phyloP scores from a whole-genome alignment of 805 yeast genomes.

The Wickerhamiella siamensis region DNA sequence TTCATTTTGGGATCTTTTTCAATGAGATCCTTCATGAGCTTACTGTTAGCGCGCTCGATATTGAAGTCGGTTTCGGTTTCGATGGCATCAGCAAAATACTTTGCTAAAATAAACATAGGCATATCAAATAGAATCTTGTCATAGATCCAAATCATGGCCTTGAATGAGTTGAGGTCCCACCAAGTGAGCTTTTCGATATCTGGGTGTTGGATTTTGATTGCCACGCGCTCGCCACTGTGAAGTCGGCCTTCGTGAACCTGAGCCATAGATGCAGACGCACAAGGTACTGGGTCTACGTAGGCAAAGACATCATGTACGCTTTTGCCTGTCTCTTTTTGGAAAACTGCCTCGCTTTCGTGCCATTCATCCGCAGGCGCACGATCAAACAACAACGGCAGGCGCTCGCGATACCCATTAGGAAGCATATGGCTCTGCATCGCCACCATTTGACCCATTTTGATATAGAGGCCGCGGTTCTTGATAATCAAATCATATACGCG shows the following conservation, averaged over 20 bases:
- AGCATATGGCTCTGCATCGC: slow-evolving; percentile 61
- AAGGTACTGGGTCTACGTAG: slow-evolving; percentile 38
- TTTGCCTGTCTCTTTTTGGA: slow-evolving; percentile 28
- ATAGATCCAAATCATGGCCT: slow-evolving; percentile 36
- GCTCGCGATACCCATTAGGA: slow-evolving; percentile 48
- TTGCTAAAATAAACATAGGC: slow-evolving; percentile 43
- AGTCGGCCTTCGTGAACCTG: slow-evolving; percentile 76
- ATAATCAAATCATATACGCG: slow-evolving; percentile 33
- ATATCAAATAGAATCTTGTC: slow-evolving; percentile 42
- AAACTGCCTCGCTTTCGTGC: slow-evolving; percentile 23
- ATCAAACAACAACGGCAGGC: slow-evolving; percentile 47
- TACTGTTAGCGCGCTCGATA: slow-evolving; percentile 42
- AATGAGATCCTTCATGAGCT: slow-evolving; percentile 24
- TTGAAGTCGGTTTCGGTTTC: slow-evolving; percentile 47
- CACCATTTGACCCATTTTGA: slow-evolving; percentile 65
- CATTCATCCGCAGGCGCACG: slow-evolving; percentile 48
- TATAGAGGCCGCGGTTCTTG: slow-evolving; percentile 46
- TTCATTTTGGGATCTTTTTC: slow-evolving; percentile 29
- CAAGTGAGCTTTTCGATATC: slow-evolving; percentile 45
- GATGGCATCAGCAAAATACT: slow-evolving; percentile 44
- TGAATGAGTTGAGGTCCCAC: slow-evolving; percentile 48
- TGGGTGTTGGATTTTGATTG: slow-evolving; percentile 79
- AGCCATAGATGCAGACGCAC: slow-evolving; percentile 79
- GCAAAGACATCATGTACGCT: slow-evolving; percentile 33
- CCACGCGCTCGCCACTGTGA: slow-evolving; percentile 56